Percentiles rank a stretch among this genome's conserved stretches.
Evolutionary conservation across 495 filamentous ascomycete species (phyloP).

Genomic region (Aspergillus asperescens): DNA sequence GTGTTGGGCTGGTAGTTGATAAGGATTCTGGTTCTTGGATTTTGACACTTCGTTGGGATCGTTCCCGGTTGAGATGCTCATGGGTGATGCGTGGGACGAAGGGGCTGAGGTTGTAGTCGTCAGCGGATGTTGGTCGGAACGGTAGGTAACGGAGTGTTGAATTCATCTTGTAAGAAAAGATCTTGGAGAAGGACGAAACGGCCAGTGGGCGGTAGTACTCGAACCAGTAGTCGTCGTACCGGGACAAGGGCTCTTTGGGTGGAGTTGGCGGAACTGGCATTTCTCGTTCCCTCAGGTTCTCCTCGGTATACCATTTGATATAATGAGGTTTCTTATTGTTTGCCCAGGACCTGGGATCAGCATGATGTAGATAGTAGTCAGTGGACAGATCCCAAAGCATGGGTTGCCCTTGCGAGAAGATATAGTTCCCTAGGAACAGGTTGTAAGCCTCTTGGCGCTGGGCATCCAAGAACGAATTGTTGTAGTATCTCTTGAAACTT

Average conservation of each 20-base stretch:
- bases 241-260: constrained; percentile 53
- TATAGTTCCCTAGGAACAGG: constrained; percentile 95
- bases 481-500: constrained; percentile 98
- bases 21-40: constrained; percentile 38
- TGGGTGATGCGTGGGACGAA: constrained; percentile 65
- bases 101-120: constrained; percentile 73
- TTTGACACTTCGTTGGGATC: constrained; percentile 39
- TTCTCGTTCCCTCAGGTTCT: constrained; percentile 57
- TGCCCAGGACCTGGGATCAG: constrained; percentile 68
- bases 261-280: constrained; percentile 48
- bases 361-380: constrained; percentile 95
- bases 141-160: constrained; percentile 77
- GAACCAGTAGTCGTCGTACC: constrained; percentile 95
- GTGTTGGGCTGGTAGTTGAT: constrained; percentile 8
- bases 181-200: constrained; percentile 78
- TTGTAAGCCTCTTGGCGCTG: constrained; percentile 98
- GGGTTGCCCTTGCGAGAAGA: constrained; percentile 80
- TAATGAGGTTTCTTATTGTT: constrained; percentile 61
- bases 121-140: constrained; percentile 61
- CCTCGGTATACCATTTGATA: constrained; percentile 83
- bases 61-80: constrained; percentile 35
- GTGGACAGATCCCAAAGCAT: constrained; percentile 97
- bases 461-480: constrained; percentile 94
- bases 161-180: constrained; percentile 87
- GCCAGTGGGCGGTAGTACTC: constrained; percentile 90